Base-by-base conservation (phyloP, 257 asterid genomes). In the Rubia yunnanensis region DNA sequence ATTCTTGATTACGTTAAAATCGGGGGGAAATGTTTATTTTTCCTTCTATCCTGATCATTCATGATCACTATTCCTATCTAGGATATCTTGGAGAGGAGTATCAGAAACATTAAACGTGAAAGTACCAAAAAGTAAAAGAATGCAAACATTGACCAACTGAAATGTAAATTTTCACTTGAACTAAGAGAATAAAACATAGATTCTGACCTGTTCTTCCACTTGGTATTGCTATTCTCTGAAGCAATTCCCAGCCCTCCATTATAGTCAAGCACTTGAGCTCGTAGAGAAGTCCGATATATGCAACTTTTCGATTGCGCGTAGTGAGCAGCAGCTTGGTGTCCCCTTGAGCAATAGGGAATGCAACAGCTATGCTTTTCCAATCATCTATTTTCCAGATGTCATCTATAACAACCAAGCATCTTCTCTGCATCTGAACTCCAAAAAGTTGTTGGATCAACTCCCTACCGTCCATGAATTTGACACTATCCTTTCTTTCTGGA, bases 361-460 rank as follows among this genome's bases (percentile, higher is more conserved):
- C 62, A 8, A 27, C 32, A 49, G 7, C 13, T 4, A 70, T 5
- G 22, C 32, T 46, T 35, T 31, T 26, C 73, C 73, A 70, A n/a
- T 48, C 63, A 13, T 46, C 54, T 18, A 22, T 0, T 52, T 63
- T 31, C 74, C 64, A 49, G 44, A 70, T 20, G 35, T 62, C 74
- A 36, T 70, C 74, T 31, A 62, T 18, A 62, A 70, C 56, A 50
- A 62, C 17, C 46, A 70, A 34, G 26, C 63, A 70, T 48, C 36
- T 69, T 20, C 54, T 49, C 57, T 69, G 35, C 13, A 7, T 30
- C 53, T 55, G 61, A 28, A 60, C 48, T 59, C 50, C 22, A 27
- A n/a, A 18, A n/a, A 69, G 60, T 23, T 44, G 2, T 41, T 53
- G 23, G 31, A 32, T 34, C 17, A 69, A 31, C 36, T 24, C 55